Percentiles rank a stretch among this genome's conserved stretches.
phyloP scores from a whole-genome alignment of 495 filamentous ascomycete genomes.

The Pyronema domesticum region DNA sequence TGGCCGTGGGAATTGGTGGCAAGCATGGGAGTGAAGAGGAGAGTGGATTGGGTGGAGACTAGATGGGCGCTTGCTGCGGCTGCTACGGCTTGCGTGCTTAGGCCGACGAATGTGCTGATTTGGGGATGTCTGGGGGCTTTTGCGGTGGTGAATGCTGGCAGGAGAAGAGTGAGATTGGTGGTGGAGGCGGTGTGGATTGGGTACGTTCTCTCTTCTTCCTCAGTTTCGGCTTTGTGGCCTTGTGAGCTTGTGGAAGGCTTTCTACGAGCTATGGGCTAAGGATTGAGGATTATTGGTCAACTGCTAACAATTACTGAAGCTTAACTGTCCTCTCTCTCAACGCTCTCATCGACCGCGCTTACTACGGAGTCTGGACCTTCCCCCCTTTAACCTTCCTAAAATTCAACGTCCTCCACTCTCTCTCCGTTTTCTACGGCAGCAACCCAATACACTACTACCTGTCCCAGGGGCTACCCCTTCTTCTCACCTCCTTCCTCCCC shows the following conservation, averaged over 20 bases:
- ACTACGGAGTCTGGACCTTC: slow-evolving; percentile 77
- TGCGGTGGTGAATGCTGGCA: slow-evolving; percentile 27
- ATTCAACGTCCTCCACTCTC: slow-evolving; percentile 74
- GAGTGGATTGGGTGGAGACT: not conserved
- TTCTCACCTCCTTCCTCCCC: slow-evolving; percentile 68
- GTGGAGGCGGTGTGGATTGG: slow-evolving; percentile 16
- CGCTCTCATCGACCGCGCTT: slow-evolving; percentile 52
- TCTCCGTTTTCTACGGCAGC: slow-evolving; percentile 82
- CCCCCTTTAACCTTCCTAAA: slow-evolving; percentile 76
- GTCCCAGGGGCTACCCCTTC: slow-evolving; percentile 70
- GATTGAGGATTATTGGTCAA: too few relatives aligned
- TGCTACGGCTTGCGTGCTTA: slow-evolving; percentile 66
- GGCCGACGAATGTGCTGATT: slow-evolving; percentile 78
- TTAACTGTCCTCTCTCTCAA: slow-evolving; percentile 17
- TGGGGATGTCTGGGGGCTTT: slow-evolving; percentile 47
- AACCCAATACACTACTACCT: slow-evolving; percentile 90
- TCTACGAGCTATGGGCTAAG: too few relatives aligned
- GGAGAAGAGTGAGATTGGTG: slow-evolving; percentile 12
- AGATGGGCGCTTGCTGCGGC: slow-evolving; percentile 36
- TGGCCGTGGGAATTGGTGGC: slow-evolving; percentile 58
- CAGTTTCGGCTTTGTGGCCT: too few relatives aligned
- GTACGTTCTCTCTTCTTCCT: slow-evolving; percentile 15
- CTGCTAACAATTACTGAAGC: not conserved
- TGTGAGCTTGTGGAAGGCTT: too few relatives aligned
- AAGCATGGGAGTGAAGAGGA: not conserved